A percentile compares a stretch with the other conserved stretches of the same genome.
Conservation (phyloP, 78 protist species). For the Emiliania huxleyi region DNA sequence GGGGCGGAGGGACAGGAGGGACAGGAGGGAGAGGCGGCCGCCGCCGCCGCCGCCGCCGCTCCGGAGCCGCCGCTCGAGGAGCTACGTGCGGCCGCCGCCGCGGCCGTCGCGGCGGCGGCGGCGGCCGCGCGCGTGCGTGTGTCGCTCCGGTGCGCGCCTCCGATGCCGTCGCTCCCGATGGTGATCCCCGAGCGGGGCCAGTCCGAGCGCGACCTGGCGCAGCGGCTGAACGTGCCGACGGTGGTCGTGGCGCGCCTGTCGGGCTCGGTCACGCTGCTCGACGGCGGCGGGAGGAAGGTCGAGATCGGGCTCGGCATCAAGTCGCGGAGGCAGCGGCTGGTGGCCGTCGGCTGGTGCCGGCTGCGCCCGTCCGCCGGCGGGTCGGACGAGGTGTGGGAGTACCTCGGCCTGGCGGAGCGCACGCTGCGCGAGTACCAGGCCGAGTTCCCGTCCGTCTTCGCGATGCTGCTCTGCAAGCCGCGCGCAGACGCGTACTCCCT, state of each 20-base stretch:
- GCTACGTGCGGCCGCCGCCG: background rate
- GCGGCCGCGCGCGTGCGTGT: background rate
- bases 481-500: background rate
- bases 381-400: background rate
- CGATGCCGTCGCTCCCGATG: background rate
- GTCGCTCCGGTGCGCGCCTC: background rate
- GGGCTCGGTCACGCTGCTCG: background rate
- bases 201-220: constrained; percentile 9
- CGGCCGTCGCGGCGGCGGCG: background rate
- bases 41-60: background rate
- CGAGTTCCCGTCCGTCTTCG: background rate
- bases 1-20: no score
- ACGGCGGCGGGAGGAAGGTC: background rate
- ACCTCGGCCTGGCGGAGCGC: background rate
- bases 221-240: background rate
- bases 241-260: background rate
- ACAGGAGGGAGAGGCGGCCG: background rate
- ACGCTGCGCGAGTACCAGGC: background rate
- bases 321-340: constrained; percentile 9
- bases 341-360: background rate
- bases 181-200: constrained; percentile 5
- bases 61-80: background rate
- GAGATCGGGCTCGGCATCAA: constrained; percentile 11
- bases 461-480: background rate
- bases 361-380: background rate